Base-by-base conservation (phyloP, 768 basidiomycete genomes). In the Amanita pseudoporphyria region DNA sequence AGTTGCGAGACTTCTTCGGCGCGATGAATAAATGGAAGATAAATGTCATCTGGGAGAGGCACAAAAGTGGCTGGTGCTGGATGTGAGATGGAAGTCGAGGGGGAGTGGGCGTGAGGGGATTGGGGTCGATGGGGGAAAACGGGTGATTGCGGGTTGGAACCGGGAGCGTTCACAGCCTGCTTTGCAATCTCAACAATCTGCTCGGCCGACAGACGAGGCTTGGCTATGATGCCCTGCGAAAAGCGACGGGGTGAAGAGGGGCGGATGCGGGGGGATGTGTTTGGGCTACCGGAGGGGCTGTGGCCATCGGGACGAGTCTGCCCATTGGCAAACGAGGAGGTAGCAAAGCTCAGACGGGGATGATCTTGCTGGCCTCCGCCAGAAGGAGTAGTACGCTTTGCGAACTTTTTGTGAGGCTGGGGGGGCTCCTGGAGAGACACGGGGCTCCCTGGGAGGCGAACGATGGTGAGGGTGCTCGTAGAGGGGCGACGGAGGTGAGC, bases 1-100 rank as follows among this genome's bases (percentile, higher is more conserved):
- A 96, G 73, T 7, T 77, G 67, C 3, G 74, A 54, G 1, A 94
- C 89, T 59, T 96, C 92, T 0, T 69, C 65, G 0, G 88, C 76
- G 16, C 92, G 81, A 55, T 94, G 84, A 54, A 94, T 74, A 66
- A 92, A 96, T 1, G 92, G 92, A 12, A 96, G 78, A 56, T 81
- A 83, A 26, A 88, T 77, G 52, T 87, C 81, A 18, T 80, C 78
- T 5, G 85, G 84, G 1, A 92, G 74, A 0, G 79, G 79, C 0
- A 84, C 86, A 60, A 90, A 90, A 1, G 79, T 78, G 2, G 79
- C 76, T 3, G 77, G 78, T 4, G 43, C 19, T 6, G 36, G 42
- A 9, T 41, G 39, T 0, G 69, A 56, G 2, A 69, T 53, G 1
- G 51, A 42, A 10, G 59, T 5, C 18, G 38, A 42, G 45, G 22